Base-by-base conservation (phyloP, 768 basidiomycete genomes). In the Pleurotus cornucopiae region DNA sequence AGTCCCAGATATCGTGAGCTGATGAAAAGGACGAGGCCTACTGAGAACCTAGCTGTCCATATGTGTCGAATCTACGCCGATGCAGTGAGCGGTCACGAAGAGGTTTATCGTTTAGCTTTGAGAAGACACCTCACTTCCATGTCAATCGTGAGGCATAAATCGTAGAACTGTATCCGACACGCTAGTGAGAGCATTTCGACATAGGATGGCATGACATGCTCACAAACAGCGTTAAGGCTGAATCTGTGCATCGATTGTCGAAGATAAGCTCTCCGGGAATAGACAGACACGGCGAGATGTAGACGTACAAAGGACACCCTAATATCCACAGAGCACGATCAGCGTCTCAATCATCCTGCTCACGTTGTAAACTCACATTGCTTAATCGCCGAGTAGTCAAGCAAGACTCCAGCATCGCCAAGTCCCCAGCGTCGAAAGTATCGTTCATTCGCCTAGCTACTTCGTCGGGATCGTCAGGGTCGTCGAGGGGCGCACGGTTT, bases 1-100 rank as follows among this genome's bases (percentile, higher is more conserved):
- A 64, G 49, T 18, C 45, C 61, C 12, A 55, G 58, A 40, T 63
- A 63, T 26, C 62, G 62, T 41, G 61, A 57, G 4, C 56, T 13
- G 7, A 61, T 4, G 45, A 60, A 63, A 7, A 57, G 39, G 18
- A 56, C 14, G 18, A 57, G 56, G 30, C 54, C 58, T 6, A 63
- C 7, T 37, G 62, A 51, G 30, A 49, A 49, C 30, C 55, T 23
- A 20, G 61, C 58, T 16, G 45, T 26, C 62, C 62, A 63, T 9
- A 62, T 38, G 47, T 59, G 58, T 16, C 46, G 59, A 18, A 57
- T 49, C 62, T 63, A 21, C 14, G 4, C 30, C 7, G 30, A 34
- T 34, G 20, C 20, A n/a, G 39, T 40, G 4, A 44, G 12, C 39
- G 20, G 39, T n/a, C 16, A n/a, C 7, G 3, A 20, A 14, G 6